Evolutionary conservation across 2,329 filamentous ascomycete genomes (phyloP), one percentile per base, ranked within the genome.

Genomic region (Fusarium acutatum): DNA sequence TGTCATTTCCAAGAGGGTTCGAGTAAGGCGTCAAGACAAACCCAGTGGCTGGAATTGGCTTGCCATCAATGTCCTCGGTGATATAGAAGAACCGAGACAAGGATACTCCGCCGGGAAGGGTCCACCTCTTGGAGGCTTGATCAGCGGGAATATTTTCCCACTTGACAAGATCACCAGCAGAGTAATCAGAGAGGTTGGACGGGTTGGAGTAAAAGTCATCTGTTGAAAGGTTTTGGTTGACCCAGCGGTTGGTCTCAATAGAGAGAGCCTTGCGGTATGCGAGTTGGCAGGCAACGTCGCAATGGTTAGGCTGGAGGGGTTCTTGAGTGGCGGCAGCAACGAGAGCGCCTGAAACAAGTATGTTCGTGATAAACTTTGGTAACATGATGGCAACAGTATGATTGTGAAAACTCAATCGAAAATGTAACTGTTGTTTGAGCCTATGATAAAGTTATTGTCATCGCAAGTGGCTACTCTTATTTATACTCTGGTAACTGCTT

Each of bases 21-120:
- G 53, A 49, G 14, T 70, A 70, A 10, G 67, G 67, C 3, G 40
- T 60, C 12, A 70, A 26, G 1, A 59, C 66, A 10, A 70, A 70
- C 0, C 41, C 67, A 9, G 66, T 70, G 2, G 67, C 67, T 1
- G 67, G 67, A 7, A 70, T 60, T 0, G 66, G 53, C 13, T 70
- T 70, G 3, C 60, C 67, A 6, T 70, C 37, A 3, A 70, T 70
- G 3, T 70, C 67, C 12, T 70, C 66, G 1, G 52, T 26, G 22
- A 70, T 56, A 8, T 70, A 70, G 22, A 70, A 66, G 34, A 70
- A 66, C 7, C 67, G 66, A 9, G 66, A 41, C 11, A 70, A 3
- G 7, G 60, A 60, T 0, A 65, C 35, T 22, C 67, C 60, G 6
- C 30, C 60, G 1, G 66, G 67, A 10, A 70, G 11, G 4, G 66